A percentile compares a stretch with the other conserved stretches of the same genome.
phyloP scores from a whole-genome alignment of 768 basidiomycete genomes.

The Termitomyces sp. region DNA sequence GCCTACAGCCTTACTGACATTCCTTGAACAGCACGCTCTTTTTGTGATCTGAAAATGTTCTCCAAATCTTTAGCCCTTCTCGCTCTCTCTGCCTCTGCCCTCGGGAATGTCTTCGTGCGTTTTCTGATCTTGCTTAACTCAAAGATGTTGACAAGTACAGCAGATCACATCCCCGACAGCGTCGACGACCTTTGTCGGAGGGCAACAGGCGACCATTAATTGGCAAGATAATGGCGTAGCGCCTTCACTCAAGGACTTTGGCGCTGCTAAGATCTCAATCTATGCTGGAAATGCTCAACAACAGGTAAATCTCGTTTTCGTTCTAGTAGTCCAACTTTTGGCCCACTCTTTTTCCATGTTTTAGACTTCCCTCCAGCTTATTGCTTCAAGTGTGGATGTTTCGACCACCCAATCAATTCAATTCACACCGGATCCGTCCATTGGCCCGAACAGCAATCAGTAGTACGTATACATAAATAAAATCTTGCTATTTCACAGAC shows the following conservation, averaged over 20 bases:
- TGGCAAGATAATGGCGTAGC: conserved; percentile 53
- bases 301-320: conserved; percentile 40
- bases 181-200: conserved; percentile 40
- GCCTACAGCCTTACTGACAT: conserved; percentile 20
- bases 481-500: background rate
- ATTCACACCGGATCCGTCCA: conserved; percentile 45
- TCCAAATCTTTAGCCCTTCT: conserved; percentile 40
- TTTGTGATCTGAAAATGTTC: conserved; percentile 39
- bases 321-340: no score
- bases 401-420: conserved; percentile 34
- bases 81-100: conserved; percentile 44
- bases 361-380: conserved; percentile 51
- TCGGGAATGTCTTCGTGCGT: conserved; percentile 56
- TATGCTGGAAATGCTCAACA: conserved; percentile 55
- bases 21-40: conserved; percentile 33
- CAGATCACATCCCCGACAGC: conserved; percentile 57
- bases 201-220: conserved; percentile 38
- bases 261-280: conserved; percentile 46
- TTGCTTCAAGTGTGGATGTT: conserved; percentile 47
- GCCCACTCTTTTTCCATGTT: background rate
- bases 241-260: conserved; percentile 49
- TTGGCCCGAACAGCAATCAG: conserved; percentile 47
- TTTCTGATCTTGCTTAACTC: background rate
- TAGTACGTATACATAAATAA: conserved; percentile 39
- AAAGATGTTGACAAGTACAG: background rate